Conservation (phyloP, 2,329 filamentous ascomycete genomes). For the Chalara sp. region DNA sequence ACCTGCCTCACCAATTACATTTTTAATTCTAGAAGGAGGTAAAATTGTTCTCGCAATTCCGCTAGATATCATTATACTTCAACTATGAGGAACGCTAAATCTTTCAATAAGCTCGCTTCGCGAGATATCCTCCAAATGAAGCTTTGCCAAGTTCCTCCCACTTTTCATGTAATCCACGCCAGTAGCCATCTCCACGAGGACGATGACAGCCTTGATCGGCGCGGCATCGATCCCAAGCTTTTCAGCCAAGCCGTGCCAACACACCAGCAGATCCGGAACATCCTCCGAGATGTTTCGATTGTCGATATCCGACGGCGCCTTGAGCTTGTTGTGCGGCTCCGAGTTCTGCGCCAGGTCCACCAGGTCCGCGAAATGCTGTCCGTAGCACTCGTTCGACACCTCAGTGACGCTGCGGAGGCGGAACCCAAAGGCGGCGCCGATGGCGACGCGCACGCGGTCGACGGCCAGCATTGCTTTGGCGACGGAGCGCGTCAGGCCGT, state of each 20-base stretch:
- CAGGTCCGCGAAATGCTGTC: constrained; percentile 1
- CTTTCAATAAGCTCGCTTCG: constrained; percentile 2
- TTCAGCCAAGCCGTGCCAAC: constrained; percentile 7
- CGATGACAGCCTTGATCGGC: constrained; percentile 1
- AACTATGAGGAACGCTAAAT: not conserved
- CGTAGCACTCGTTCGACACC: constrained; percentile 8
- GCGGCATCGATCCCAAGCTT: constrained; percentile 5
- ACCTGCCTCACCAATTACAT: no score
- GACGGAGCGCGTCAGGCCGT: constrained; percentile 10
- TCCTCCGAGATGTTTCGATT: constrained; percentile 12
- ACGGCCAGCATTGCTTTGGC: constrained; percentile 8
- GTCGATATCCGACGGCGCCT: not conserved
- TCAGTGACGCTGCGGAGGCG: constrained; percentile 5
- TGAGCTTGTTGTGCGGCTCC: not conserved
- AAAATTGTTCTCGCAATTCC: no score
- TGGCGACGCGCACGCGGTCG: constrained; percentile 5
- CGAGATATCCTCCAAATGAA: constrained; percentile 3
- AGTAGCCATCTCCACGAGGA: constrained; percentile 4
- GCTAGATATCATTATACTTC: no score
- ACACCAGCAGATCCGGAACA: constrained; percentile 11
- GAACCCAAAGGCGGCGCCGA: constrained; percentile 6
- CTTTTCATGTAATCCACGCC: not conserved
- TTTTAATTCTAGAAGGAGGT: no score
- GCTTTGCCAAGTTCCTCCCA: constrained; percentile 5
- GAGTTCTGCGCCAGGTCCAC: not conserved